Conservation (phyloP, 495 filamentous ascomycete species). For the Aspergillus baeticus region DNA sequence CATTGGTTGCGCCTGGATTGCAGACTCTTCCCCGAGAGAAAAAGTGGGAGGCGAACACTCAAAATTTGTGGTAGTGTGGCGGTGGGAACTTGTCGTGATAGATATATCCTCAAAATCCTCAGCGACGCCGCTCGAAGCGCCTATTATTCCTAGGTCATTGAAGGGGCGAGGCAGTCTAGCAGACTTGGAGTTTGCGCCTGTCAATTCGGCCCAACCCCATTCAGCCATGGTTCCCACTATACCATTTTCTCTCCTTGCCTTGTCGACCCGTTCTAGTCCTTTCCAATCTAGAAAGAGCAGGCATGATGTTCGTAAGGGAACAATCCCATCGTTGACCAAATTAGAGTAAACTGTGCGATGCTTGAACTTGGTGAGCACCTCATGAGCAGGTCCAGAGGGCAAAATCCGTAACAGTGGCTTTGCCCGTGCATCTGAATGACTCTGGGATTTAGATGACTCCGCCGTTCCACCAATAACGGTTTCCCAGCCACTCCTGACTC, state of each 20-base stretch:
- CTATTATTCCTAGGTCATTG: conserved; percentile 25
- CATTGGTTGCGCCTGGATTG: conserved; percentile 7
- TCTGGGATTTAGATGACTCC: conserved; percentile 61
- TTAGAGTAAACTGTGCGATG: conserved; percentile 96
- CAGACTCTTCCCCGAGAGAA: conserved; percentile 15
- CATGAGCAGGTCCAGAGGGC: conserved; percentile 89
- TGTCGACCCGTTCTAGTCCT: conserved; percentile 88
- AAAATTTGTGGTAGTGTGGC: not conserved
- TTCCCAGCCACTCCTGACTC: conserved; percentile 81
- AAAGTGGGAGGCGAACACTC: not conserved
- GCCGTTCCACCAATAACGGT: conserved; percentile 78
- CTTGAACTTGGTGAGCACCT: conserved; percentile 79
- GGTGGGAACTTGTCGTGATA: not conserved
- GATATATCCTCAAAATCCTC: conserved; percentile 8
- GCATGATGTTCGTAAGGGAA: conserved; percentile 91
- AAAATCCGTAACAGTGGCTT: conserved; percentile 91
- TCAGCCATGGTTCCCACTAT: conserved; percentile 87
- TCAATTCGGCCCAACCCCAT: conserved; percentile 95
- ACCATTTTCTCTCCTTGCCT: conserved; percentile 87
- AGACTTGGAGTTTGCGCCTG: conserved; percentile 68
- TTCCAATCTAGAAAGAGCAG: conserved; percentile 97
- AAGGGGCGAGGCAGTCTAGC: conserved; percentile 35
- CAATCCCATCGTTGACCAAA: conserved; percentile 97
- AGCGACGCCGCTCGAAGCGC: conserved; percentile 32
- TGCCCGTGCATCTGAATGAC: conserved; percentile 67